phyloP scores from a whole-genome alignment of 257 asterid species.

The Fraxinus anomala region DNA sequence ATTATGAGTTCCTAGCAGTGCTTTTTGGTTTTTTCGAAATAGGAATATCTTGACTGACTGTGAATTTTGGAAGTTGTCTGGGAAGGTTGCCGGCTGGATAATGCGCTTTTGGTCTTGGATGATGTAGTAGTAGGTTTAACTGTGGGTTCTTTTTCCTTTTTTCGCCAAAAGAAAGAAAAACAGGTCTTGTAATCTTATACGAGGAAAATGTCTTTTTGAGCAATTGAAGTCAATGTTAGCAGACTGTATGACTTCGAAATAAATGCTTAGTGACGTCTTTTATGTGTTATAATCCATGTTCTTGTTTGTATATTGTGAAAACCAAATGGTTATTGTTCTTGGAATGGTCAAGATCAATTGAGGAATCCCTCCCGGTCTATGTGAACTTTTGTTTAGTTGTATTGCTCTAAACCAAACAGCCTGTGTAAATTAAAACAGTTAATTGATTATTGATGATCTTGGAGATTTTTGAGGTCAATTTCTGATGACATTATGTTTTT shows the following conservation, averaged over 20 bases:
- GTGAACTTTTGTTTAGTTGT: not conserved
- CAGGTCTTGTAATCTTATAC: not conserved
- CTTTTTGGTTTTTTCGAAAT: not conserved
- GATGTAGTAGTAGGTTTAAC: not conserved
- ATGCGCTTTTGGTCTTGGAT: not conserved
- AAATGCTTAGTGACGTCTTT: not conserved
- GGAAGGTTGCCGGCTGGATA: not conserved
- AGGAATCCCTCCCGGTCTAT: not conserved
- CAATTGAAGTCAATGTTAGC: not conserved
- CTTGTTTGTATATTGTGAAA: not conserved
- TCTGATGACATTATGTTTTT: slow-evolving; percentile 19
- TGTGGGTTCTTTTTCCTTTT: not conserved
- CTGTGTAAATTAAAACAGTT: not conserved
- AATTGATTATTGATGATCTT: not conserved
- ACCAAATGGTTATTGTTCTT: not conserved
- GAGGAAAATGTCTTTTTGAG: not conserved
- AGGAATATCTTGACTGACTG: not conserved
- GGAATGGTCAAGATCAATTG: not conserved
- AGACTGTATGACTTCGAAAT: not conserved
- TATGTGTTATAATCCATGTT: not conserved
- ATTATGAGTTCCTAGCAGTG: too few species aligned
- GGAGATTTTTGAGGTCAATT: not conserved
- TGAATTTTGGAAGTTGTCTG: not conserved
- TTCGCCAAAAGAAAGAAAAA: too few species aligned
- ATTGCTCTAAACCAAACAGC: not conserved